Percentiles rank a stretch among this genome's conserved stretches.
phyloP scores from a whole-genome alignment of 345 rosid genomes.

The Cardamine chenopodiifolia region DNA sequence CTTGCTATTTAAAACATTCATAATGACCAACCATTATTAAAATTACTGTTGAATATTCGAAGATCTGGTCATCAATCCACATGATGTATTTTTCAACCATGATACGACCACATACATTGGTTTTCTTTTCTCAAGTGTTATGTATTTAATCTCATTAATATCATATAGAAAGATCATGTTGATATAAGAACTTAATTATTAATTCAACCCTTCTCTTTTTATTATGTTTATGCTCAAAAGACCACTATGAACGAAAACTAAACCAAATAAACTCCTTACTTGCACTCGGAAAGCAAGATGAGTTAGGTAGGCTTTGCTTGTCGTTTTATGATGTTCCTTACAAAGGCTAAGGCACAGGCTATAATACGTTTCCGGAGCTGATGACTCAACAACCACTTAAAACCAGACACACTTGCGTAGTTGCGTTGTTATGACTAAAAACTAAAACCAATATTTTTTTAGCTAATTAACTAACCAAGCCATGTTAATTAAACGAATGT shows the following conservation, averaged over 20 bases:
- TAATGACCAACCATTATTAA: neutral
- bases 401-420: conserved; percentile 25
- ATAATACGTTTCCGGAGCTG: conserved; percentile 33
- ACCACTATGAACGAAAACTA: conserved; percentile 1
- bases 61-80: neutral
- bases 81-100: neutral
- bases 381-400: conserved; percentile 54
- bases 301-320: conserved; percentile 37
- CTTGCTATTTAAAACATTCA: neutral
- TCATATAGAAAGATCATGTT: neutral
- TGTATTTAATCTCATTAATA: neutral
- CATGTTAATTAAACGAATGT: neutral
- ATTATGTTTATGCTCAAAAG: neutral
- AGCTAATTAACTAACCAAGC: neutral
- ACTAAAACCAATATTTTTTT: conserved; percentile 5
- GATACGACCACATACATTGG: neutral
- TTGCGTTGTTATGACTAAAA: neutral
- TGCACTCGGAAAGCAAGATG: conserved; percentile 38
- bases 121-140: neutral
- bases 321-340: conserved; percentile 37
- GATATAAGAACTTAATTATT: neutral
- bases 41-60: neutral
- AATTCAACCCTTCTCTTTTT: neutral
- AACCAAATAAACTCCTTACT: conserved; percentile 24
- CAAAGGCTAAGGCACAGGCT: conserved; percentile 37